These are phyloP conservation scores for Melanogaster broomeanus DNA, from an alignment of 768 basidiomycete species.

Conservation along the genomic window DNA sequence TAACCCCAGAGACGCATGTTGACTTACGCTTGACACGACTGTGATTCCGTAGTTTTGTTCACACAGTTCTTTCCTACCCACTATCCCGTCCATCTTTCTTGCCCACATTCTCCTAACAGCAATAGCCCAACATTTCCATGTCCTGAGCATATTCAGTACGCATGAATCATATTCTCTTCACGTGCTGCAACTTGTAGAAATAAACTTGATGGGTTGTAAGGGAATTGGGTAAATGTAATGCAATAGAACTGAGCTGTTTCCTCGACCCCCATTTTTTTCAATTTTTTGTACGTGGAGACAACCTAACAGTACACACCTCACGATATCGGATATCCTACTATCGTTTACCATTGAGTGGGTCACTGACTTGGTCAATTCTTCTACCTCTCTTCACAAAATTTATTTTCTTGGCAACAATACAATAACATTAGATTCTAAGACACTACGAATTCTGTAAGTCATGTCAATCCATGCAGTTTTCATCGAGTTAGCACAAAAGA, in stretches of 20 bases:
- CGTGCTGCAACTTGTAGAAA: conserved; percentile 3
- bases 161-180: conserved; percentile 18
- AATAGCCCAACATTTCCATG: conserved; percentile 23
- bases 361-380: too few relatives aligned
- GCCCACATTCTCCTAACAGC: conserved; percentile 24
- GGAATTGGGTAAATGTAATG: conserved; percentile 5
- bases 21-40: conserved; percentile 20
- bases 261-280: neutral
- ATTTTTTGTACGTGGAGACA: neutral
- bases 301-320: neutral
- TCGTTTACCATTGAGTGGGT: too few relatives aligned
- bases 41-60: conserved; percentile 21
- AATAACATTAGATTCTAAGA: too few relatives aligned
- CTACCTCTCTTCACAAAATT: too few relatives aligned
- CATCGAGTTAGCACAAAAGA: too few relatives aligned
- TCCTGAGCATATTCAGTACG: conserved; percentile 23
- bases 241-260: neutral
- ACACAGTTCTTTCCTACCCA: conserved; percentile 18
- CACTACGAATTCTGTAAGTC: too few relatives aligned
- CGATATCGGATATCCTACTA: too few relatives aligned
- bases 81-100: conserved; percentile 13
- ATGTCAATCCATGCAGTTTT: too few relatives aligned
- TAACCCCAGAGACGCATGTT: conserved; percentile 36
- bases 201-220: conserved; percentile 2
- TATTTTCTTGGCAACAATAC: too few relatives aligned